Conservation (phyloP, 805 yeast genomes). For the Hanseniaspora mollemarum region DNA sequence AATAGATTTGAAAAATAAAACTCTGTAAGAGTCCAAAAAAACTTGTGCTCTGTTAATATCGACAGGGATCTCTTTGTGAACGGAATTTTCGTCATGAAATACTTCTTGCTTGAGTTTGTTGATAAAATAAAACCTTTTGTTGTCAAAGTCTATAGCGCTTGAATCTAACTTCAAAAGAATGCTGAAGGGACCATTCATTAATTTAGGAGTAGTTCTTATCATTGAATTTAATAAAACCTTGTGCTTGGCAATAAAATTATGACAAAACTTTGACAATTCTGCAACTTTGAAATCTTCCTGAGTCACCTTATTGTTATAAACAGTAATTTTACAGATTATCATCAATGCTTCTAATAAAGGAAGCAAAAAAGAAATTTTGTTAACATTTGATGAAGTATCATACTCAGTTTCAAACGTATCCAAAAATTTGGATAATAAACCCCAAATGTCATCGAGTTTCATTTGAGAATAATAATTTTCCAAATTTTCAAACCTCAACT, state of each 20-base stretch:
- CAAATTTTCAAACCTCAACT: constrained; percentile 21
- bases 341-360: constrained; percentile 85
- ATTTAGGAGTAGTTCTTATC: constrained; percentile 80
- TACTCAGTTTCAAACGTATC: constrained; percentile 38
- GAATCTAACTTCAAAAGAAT: constrained; percentile 72
- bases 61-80: neutral
- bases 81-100: constrained; percentile 11
- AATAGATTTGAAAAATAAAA: constrained; percentile 64
- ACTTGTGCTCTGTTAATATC: constrained; percentile 72
- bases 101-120: constrained; percentile 50
- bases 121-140: constrained; percentile 75
- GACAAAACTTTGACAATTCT: constrained; percentile 63
- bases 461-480: constrained; percentile 43
- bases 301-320: constrained; percentile 27
- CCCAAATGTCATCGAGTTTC: constrained; percentile 74
- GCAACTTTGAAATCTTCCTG: constrained; percentile 42
- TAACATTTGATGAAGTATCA: constrained; percentile 35
- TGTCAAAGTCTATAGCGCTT: constrained; percentile 84
- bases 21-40: constrained; percentile 77
- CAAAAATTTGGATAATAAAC: constrained; percentile 63
- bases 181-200: constrained; percentile 93
- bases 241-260: constrained; percentile 82
- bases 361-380: constrained; percentile 65
- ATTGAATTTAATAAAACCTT: constrained; percentile 77
- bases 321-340: constrained; percentile 88